phyloP scores from a whole-genome alignment of 805 yeast species.

The Saccharomycopsis sp. region DNA sequence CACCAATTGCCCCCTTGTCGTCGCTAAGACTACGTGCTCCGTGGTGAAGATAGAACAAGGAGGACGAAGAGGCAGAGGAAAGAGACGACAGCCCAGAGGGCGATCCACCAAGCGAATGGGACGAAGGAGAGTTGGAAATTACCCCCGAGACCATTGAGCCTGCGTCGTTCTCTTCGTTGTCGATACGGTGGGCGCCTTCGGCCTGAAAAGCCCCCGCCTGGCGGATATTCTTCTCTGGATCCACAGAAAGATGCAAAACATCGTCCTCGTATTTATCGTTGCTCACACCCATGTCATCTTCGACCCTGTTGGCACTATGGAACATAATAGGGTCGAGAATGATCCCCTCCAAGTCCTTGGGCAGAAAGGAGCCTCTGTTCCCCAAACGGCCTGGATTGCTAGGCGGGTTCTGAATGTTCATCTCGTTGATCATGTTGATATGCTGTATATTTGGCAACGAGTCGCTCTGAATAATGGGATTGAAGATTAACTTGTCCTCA shows the following conservation, averaged over 20 bases:
- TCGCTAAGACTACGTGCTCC: background rate
- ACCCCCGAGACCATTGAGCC: background rate
- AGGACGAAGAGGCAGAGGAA: background rate
- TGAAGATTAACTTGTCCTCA: background rate
- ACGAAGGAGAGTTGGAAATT: background rate
- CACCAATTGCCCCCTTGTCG: background rate
- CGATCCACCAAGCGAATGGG: background rate
- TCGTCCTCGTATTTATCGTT: conserved; percentile 41
- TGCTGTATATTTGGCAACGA: conserved; percentile 5
- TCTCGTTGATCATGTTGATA: background rate
- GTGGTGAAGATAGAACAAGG: background rate
- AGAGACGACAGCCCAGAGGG: background rate
- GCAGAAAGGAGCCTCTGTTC: conserved; percentile 15
- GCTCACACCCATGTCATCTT: conserved; percentile 25
- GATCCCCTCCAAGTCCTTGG: conserved; percentile 12
- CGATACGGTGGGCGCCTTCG: background rate
- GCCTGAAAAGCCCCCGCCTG: background rate
- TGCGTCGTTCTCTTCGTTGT: conserved; percentile 19
- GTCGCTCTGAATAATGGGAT: conserved; percentile 1
- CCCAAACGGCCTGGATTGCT: background rate
- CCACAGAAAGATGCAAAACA: background rate
- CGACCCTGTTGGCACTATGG: conserved; percentile 24
- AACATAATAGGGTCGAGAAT: conserved; percentile 12
- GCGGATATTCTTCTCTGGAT: background rate
- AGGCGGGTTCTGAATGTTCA: conserved; percentile 3